Evolutionary conservation across 257 asterid species (phyloP).

Genomic region (Gentiana macrophylla): DNA sequence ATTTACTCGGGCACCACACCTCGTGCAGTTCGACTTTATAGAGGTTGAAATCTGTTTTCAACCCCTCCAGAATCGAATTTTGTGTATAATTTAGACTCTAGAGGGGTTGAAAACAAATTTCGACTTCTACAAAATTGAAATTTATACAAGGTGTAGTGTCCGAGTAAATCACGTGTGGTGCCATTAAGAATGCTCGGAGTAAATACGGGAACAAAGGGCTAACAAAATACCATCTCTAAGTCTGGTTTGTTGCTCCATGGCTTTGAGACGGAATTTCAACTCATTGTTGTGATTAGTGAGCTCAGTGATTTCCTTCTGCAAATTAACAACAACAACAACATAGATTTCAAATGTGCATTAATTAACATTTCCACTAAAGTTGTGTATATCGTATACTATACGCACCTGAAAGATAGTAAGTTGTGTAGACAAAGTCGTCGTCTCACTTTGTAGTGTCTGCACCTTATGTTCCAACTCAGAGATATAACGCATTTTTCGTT

Average conservation of each 20-base stretch:
- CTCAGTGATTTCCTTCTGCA: slow-evolving; percentile 54
- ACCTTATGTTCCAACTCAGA: slow-evolving; percentile 88
- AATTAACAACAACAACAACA: background rate
- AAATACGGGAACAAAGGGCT: too few relatives aligned
- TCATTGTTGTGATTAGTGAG: slow-evolving; percentile 58
- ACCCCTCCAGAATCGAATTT: too few relatives aligned
- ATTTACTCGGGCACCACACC: too few relatives aligned
- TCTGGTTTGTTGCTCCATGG: slow-evolving; percentile 74
- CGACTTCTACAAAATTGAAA: too few relatives aligned
- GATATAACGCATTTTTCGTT: slow-evolving; percentile 71
- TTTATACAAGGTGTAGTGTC: too few relatives aligned
- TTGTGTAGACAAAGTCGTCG: slow-evolving; percentile 62
- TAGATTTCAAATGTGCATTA: too few relatives aligned
- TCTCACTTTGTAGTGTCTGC: slow-evolving; percentile 61
- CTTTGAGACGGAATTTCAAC: slow-evolving; percentile 73
- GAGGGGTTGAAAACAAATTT: too few relatives aligned
- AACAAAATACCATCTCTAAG: slow-evolving; percentile 61
- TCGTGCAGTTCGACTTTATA: too few relatives aligned
- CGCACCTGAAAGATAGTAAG: slow-evolving; percentile 52
- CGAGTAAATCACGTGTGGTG: too few relatives aligned
- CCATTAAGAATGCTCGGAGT: background rate
- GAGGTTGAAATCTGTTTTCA: too few relatives aligned
- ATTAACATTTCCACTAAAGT: background rate
- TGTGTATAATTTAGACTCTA: too few relatives aligned
- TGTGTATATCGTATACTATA: background rate